Percentiles rank a stretch among this genome's conserved stretches.
Evolutionary conservation across 257 asterid genomes (phyloP).

Genomic region (Anisodus tanguticus): DNA sequence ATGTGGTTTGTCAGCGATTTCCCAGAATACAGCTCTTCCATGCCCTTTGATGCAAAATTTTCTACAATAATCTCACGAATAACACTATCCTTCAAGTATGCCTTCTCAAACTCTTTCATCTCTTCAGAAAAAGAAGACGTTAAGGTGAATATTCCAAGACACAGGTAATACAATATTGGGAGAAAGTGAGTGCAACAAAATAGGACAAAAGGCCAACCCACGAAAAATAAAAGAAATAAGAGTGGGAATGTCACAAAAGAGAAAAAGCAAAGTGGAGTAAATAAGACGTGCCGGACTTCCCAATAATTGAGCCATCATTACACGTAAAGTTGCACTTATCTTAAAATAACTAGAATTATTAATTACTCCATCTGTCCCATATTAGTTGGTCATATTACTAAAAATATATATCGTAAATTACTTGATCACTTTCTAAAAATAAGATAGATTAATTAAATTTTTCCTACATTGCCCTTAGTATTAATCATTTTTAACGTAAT

Average conservation of each 20-base stretch:
- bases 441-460: no score
- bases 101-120: not conserved
- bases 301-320: slow-evolving; percentile 88
- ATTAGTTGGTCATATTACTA: no score
- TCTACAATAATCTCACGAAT: not conserved
- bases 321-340: slow-evolving; percentile 54
- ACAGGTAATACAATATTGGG: slow-evolving; percentile 2
- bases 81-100: not conserved
- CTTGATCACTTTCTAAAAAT: no score
- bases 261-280: slow-evolving; percentile 40
- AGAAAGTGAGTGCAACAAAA: slow-evolving; percentile 48
- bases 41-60: not conserved
- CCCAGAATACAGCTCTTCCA: not conserved
- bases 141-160: slow-evolving; percentile 39
- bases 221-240: slow-evolving; percentile 48
- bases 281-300: slow-evolving; percentile 50
- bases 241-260: slow-evolving; percentile 71
- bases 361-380: no score
- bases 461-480: no score
- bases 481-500: no score
- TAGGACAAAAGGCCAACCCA: slow-evolving; percentile 58
- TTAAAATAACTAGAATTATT: not conserved
- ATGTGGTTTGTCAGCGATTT: no score
- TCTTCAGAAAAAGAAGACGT: slow-evolving; percentile 29
- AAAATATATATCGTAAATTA: no score